phyloP scores from a whole-genome alignment of 1,284 basidiomycete species.

The Puccinia novopanici region DNA sequence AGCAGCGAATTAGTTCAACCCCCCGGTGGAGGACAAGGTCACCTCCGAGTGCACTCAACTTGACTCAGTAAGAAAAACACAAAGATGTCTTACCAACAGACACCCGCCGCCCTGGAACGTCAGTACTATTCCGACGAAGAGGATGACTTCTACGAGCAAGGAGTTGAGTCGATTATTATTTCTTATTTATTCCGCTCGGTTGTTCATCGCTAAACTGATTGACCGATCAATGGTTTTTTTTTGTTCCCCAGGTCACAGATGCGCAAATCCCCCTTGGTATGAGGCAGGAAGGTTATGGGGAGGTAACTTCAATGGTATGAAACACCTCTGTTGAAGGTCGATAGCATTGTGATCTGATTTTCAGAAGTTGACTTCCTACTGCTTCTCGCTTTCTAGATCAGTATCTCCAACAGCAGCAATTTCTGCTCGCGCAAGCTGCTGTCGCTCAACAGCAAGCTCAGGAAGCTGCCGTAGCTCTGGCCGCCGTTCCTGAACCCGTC shows the following conservation, averaged over 20 bases:
- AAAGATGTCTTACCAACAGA: slow-evolving; percentile 18
- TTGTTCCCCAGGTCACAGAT: slow-evolving; percentile 27
- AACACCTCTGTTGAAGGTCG: too few species aligned
- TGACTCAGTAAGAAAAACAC: neutral
- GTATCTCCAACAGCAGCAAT: slow-evolving; percentile 49
- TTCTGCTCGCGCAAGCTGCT: slow-evolving; percentile 50
- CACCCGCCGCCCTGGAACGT: slow-evolving; percentile 38
- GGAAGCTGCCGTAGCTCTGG: slow-evolving; percentile 56
- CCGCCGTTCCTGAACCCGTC: slow-evolving; percentile 58
- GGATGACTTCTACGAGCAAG: slow-evolving; percentile 49
- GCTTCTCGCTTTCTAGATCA: slow-evolving; percentile 20
- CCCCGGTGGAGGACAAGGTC: neutral
- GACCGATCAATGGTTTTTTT: neutral
- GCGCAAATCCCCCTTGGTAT: slow-evolving; percentile 46
- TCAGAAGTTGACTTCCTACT: neutral
- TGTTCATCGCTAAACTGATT: neutral
- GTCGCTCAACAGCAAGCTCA: slow-evolving; percentile 56
- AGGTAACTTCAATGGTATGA: slow-evolving; percentile 44
- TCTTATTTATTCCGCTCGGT: neutral
- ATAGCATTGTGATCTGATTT: neutral
- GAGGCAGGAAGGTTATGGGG: slow-evolving; percentile 47
- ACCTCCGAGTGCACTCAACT: neutral
- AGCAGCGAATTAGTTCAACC: too few species aligned
- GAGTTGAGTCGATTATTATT: slow-evolving; percentile 9
- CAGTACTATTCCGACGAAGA: slow-evolving; percentile 50